Percentiles rank a stretch among this genome's conserved stretches.
Conservation (phyloP, 2,329 filamentous ascomycete species). For the Emericellopsis atlantica region DNA sequence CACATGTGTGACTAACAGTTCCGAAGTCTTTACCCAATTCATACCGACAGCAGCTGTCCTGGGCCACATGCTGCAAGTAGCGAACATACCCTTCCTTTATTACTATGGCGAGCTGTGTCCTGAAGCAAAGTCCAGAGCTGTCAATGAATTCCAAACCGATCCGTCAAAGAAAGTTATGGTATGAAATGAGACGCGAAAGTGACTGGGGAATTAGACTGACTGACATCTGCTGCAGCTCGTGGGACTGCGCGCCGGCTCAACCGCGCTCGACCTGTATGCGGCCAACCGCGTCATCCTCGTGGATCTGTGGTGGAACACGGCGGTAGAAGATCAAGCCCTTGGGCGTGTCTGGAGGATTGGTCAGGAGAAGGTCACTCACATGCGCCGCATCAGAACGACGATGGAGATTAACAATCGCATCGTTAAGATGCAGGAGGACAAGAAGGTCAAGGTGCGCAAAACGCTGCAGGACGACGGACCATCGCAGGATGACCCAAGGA, state of each 20-base stretch:
- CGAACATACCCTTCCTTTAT: constrained; percentile 22
- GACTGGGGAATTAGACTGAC: background rate
- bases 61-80: constrained; percentile 18
- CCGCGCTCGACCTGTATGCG: constrained; percentile 24
- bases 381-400: constrained; percentile 38
- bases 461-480: constrained; percentile 16
- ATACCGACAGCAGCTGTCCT: constrained; percentile 17
- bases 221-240: constrained; percentile 14
- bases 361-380: constrained; percentile 45
- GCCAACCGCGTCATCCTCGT: constrained; percentile 41
- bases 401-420: constrained; percentile 47
- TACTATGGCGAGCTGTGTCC: constrained; percentile 14
- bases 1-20: background rate
- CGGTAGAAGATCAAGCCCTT: constrained; percentile 48
- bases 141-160: constrained; percentile 10
- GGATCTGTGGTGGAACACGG: constrained; percentile 50
- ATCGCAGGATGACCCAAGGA: no score
- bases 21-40: constrained; percentile 22
- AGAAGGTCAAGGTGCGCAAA: constrained; percentile 30
- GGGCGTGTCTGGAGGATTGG: constrained; percentile 51
- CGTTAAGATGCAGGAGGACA: constrained; percentile 38
- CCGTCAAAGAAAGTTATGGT: constrained; percentile 18
- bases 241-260: constrained; percentile 19
- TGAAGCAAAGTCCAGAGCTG: constrained; percentile 5
- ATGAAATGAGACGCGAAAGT: constrained; percentile 7